These are phyloP conservation scores for Populus hybrid DNA, from an alignment of 441 rosid species.

Conservation along the genomic window DNA sequence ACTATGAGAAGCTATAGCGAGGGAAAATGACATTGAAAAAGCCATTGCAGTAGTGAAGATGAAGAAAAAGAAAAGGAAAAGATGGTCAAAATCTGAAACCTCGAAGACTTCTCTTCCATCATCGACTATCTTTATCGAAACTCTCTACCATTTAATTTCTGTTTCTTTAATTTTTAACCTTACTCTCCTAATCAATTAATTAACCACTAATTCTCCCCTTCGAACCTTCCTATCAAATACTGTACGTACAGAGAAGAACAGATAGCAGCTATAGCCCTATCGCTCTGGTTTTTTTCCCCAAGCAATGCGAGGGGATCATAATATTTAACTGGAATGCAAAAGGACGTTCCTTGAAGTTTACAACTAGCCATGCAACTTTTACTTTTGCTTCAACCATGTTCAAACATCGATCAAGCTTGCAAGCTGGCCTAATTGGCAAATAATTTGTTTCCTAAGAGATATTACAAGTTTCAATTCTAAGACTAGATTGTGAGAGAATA, in stretches of 20 bases:
- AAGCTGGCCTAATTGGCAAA: neutral
- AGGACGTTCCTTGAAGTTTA: constrained; percentile 32
- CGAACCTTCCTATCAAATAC: neutral
- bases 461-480: neutral
- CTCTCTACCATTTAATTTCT: constrained; percentile 29
- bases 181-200: neutral
- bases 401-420: neutral
- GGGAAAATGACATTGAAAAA: constrained; percentile 38
- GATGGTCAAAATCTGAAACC: constrained; percentile 72
- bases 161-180: constrained; percentile 16
- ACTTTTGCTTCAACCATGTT: constrained; percentile 28
- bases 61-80: constrained; percentile 33
- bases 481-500: too few species aligned
- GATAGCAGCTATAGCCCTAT: neutral
- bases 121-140: constrained; percentile 61
- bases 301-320: neutral
- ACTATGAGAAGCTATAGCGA: neutral
- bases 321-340: neutral
- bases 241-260: neutral
- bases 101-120: constrained; percentile 60
- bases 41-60: constrained; percentile 32
- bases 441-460: neutral
- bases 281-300: neutral
- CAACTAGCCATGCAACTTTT: constrained; percentile 33
- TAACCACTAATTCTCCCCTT: neutral